Percentiles rank a stretch among this genome's conserved stretches.
Conservation (phyloP, 768 basidiomycete genomes). For the Cystobasidium ongulense region DNA sequence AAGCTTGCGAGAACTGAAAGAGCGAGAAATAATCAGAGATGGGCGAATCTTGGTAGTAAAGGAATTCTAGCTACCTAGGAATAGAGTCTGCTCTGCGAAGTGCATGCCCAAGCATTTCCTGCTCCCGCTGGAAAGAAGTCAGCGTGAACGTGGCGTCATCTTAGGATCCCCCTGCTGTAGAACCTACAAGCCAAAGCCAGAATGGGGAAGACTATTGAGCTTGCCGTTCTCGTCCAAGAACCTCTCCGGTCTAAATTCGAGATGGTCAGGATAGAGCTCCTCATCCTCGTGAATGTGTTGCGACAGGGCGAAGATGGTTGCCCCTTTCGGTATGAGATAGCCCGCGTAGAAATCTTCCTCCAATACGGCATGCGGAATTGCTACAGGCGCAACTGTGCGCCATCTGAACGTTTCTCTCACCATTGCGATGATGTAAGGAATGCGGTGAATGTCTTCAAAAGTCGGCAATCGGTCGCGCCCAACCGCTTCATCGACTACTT, state of each 20-base stretch:
- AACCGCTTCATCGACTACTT: neutral
- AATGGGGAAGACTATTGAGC: neutral
- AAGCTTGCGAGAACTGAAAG: neutral
- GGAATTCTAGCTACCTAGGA: neutral
- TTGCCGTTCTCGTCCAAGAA: neutral
- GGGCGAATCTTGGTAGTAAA: neutral
- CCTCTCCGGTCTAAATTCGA: neutral
- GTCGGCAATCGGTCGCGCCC: neutral
- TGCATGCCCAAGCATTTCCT: slow-evolving; percentile 1
- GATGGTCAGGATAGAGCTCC: neutral
- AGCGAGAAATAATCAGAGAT: neutral
- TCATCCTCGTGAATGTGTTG: slow-evolving; percentile 1
- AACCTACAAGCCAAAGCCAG: slow-evolving; percentile 2
- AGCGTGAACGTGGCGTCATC: neutral
- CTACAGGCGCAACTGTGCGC: neutral
- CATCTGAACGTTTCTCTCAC: slow-evolving; percentile 2
- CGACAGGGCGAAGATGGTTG: slow-evolving; percentile 1
- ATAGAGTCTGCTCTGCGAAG: neutral
- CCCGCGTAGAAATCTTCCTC: slow-evolving; percentile 25
- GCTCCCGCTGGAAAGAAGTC: neutral
- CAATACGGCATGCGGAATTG: slow-evolving; percentile 1
- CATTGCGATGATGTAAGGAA: slow-evolving; percentile 1
- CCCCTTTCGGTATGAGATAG: slow-evolving; percentile 28
- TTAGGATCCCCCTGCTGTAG: neutral
- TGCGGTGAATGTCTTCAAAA: neutral